Base-by-base conservation (phyloP, 1,139 yeast genomes). In the Sugiyamaella pinicola region DNA sequence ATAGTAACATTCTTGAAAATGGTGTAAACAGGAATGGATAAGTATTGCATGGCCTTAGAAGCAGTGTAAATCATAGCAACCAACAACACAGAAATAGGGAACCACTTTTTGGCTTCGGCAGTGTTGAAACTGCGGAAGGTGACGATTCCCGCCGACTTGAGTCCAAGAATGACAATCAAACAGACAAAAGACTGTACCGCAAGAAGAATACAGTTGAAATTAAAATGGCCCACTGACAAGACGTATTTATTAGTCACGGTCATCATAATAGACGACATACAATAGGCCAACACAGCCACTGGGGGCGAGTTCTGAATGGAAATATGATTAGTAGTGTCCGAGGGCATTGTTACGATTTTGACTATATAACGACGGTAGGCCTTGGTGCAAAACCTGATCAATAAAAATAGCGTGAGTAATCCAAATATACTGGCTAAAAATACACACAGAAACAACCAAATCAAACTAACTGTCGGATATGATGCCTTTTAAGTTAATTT, bases 231-330 rank as follows among this genome's bases (percentile, higher is more conserved):
- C 43, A 91, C 93, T 46, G 91, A 84, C 55, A 93, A 84, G 57
- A 93, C 98, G 69, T 83, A 90, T 75, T 93, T 93, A 79, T 93
- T 93, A 58, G 98, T 91, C 58, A 91, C 88, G n/a, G 99, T 93
- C 99, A 93, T 93, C 72, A 91, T 75, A 65, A 93, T 91, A 21
- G 98, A 93, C 26, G 98, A 87, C 55, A 81, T 79, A 78, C 98
- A 93, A 81, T 93, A 93, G 39, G 89, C 80, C 58, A 84, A 72
- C 64, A 91, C 88, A 53, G 97, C 90, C 62, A 88, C 78, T 18
- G 95, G 91, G 24, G 93, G 96, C 56, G 89, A 84, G 77, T 89
- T 89, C 47, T 54, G 58, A 22, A 44, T 19, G 19, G 49, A 46
- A 38, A 46, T 19, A 21, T 28, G 19, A 19, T 17, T 15, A 10